Conservation (phyloP, 2,329 filamentous ascomycete genomes). For the Cadophora gregata region DNA sequence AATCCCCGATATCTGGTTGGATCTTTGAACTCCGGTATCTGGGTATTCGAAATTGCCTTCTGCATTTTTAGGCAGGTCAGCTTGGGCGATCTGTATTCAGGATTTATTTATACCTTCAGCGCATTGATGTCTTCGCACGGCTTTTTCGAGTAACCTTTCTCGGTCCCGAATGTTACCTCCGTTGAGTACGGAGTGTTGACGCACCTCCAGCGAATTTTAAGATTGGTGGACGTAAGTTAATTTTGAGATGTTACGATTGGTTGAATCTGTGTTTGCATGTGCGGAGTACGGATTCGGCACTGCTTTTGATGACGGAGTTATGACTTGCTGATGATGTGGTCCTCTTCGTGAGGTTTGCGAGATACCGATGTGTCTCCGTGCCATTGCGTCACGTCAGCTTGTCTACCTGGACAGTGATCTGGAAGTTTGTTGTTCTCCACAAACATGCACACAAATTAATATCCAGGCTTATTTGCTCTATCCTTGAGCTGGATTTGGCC, state of each 20-base stretch:
- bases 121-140: no score
- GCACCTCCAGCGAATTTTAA: not conserved
- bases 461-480: no score
- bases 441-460: no score
- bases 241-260: not conserved
- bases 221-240: not conserved
- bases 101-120: no score
- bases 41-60: not conserved
- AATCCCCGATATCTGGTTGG: conserved; percentile 8
- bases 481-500: no score
- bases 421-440: no score
- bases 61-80: not conserved
- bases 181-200: not conserved
- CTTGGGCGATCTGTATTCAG: not conserved
- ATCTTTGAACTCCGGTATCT: not conserved
- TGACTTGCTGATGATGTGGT: not conserved
- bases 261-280: not conserved
- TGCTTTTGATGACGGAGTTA: not conserved
- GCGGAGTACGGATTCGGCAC: not conserved
- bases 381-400: not conserved
- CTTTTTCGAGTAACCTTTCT: not conserved
- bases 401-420: no score
- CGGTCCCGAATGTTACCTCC: conserved; percentile 1
- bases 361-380: conserved; percentile 3
- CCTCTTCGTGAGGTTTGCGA: not conserved